Percentiles rank a stretch among this genome's conserved stretches.
These are phyloP conservation scores for Rhodotorula glutinis DNA, from an alignment of 1,284 basidiomycete genomes.

Conservation along the genomic window DNA sequence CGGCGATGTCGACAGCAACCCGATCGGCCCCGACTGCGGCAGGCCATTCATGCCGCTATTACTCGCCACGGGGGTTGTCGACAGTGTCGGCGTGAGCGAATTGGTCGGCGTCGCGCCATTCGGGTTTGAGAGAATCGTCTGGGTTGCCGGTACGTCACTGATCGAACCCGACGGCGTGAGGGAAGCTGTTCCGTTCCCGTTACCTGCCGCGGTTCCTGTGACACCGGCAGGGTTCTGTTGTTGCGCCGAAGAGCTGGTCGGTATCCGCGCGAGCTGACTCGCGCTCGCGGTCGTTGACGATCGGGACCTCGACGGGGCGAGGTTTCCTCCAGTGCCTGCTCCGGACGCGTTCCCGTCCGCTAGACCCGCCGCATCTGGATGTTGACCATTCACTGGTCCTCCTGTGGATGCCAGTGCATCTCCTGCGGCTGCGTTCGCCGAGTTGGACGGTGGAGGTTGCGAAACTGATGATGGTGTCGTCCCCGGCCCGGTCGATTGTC, in stretches of 20 bases:
- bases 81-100: conserved; percentile 2
- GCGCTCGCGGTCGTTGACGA: conserved; percentile 9
- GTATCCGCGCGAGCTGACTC: conserved; percentile 1
- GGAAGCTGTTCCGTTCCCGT: neutral
- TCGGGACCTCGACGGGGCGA: conserved; percentile 8
- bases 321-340: neutral
- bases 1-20: conserved; percentile 35
- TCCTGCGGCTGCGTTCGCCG: neutral
- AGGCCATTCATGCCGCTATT: neutral
- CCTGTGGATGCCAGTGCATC: neutral
- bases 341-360: neutral
- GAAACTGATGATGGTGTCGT: no score
- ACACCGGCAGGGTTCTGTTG: neutral
- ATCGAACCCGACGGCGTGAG: neutral
- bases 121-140: conserved; percentile 50
- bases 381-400: no score
- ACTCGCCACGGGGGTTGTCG: neutral
- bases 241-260: neutral
- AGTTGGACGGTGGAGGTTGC: neutral
- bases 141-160: conserved; percentile 47
- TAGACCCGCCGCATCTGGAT: neutral
- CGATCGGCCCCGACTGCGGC: neutral
- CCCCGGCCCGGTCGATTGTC: neutral
- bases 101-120: conserved; percentile 19
- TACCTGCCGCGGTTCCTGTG: no score